Base-by-base conservation (phyloP, 2,329 filamentous ascomycete species). In the Fusarium piperis region DNA sequence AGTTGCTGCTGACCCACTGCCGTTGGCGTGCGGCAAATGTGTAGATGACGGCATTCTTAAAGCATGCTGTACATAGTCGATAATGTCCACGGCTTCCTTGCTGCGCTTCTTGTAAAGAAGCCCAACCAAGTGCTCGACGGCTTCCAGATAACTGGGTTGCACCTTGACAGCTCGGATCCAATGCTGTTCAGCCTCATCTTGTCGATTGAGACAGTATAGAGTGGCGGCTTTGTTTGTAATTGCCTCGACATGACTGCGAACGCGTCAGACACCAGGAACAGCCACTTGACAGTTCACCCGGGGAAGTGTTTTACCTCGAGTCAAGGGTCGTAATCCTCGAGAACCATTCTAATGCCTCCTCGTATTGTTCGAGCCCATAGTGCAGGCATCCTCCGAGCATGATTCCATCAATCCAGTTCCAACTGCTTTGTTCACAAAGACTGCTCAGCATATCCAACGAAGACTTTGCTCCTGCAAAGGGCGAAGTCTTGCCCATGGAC, bases 321-420 rank as follows among this genome's bases (percentile, higher is more conserved):
- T 91, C 87, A 58, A 91, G 74, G 46, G 81, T 81, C 44, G 87
- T 82, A 66, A 91, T 88, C 70, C 91, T 90, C 65, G 87, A 89
- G 79, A 94, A 95, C 91, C 91, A 94, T 67, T 90, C 87, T 52
- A 93, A 80, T 16, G 93, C 92, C 70, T 94, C 92, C 68, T 93
- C 88, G 78, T 96, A 97, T 77, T 94, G 91, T 68, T 94, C 94
- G 15, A 98, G 83, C 9, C 93, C 95, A 82, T 98, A 98, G 56
- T 95, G 92, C 64, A 99, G 85, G 82, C 96, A 98, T 3, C 96
- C 96, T 39, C 93, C 94, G 8, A 98, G 85, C 39, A 98, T 85
- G 85, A 98, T 95, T 3, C 96, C 96, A 78, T 98, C 95, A 59
- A 94, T 88, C 96, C 96, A 99, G 74, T 90, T 89, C 93, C 94